Percentiles rank a stretch among this genome's conserved stretches.
Evolutionary conservation across 2,329 filamentous ascomycete species (phyloP).

Genomic region (Fusarium verticillioides): DNA sequence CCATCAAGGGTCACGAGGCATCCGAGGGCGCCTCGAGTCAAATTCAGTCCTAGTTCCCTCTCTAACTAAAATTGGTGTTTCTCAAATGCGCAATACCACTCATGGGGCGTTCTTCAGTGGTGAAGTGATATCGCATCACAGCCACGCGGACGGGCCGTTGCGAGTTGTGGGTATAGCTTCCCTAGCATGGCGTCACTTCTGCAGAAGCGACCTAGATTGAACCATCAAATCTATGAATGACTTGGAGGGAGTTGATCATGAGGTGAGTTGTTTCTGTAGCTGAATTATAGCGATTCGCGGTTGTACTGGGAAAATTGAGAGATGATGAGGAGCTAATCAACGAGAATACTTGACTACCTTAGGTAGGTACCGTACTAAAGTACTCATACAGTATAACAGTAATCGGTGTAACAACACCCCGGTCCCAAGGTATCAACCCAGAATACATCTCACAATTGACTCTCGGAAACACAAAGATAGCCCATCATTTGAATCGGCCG

Average conservation of each 20-base stretch:
- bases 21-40: background rate
- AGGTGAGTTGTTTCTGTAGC: background rate
- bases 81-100: background rate
- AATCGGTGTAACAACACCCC: slow-evolving; percentile 3
- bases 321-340: slow-evolving; percentile 8
- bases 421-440: background rate
- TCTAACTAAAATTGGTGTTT: background rate
- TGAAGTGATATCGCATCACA: slow-evolving; percentile 1
- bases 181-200: background rate
- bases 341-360: background rate
- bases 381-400: background rate
- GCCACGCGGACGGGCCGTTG: slow-evolving; percentile 21
- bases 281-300: background rate
- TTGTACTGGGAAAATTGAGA: background rate
- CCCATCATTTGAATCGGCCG: background rate
- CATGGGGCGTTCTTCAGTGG: background rate
- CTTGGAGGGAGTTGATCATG: background rate
- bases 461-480: background rate
- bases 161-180: slow-evolving; percentile 11
- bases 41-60: background rate
- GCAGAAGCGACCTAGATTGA: background rate
- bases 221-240: background rate
- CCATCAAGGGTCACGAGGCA: slow-evolving; percentile 8
- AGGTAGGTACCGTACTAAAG: background rate
- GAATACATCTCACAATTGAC: background rate